Base-by-base conservation (phyloP, 192 early-diverging fungal species). In the Pilaira anomala region DNA sequence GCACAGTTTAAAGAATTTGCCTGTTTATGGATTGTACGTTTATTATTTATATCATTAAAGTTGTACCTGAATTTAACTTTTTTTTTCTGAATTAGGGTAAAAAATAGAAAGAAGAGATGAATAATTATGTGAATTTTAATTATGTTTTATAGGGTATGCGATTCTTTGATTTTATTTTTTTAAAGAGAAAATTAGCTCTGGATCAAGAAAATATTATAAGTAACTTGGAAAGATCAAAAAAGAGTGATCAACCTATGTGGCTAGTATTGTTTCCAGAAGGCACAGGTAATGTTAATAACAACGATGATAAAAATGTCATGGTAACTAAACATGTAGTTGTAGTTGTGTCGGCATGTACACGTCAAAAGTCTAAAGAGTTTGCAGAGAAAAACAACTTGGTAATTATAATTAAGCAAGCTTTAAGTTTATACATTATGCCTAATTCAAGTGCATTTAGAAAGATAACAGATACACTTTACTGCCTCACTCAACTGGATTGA, bases 191-290 rank as follows among this genome's bases (percentile, higher is more conserved):
- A 60, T 62, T 77, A 46, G 88, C 85, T 84, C 83, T 79, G 14
- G 78, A 89, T 59, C 80, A 84, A 58, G 71, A 73, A 16, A 81
- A 74, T 12, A 83, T 93, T 66, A 59, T 72, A 40, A 62, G 78
- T 3, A 88, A 87, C 48, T 74, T 90, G 65, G 54, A 63, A 48
- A 71, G 69, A 36, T 85, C 83, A 13, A 74, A 87, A 56, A 67
- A 72, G 11, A 74, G 73, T 8, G 74, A 86, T 33, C 75, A 85
- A 24, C 94, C 94, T 16, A 76, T 93, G 42, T 94, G 92, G 95
- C 83, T 98, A 24, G 79, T 96, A 18, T 83, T 98, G 19, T 98
- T 95, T 78, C 97, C 97, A 0, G 97, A 98, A 76, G 97, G 96
- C 58, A 98, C 96, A 14, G 73, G 73, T 75, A 63, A 22, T 24